Evolutionary conservation across 345 rosid genomes (phyloP).

Genomic region (Toxicodendron radicans): DNA sequence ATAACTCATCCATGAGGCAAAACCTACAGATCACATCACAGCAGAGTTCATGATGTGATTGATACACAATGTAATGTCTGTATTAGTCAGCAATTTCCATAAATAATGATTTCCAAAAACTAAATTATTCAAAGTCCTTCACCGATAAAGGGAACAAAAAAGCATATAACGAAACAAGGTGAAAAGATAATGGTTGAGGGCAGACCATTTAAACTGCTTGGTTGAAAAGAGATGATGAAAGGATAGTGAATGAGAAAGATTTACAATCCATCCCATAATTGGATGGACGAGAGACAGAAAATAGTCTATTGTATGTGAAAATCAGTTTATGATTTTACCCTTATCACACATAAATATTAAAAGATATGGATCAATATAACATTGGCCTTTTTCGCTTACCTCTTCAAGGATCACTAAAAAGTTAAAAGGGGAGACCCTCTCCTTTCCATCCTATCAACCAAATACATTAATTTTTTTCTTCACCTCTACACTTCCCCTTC

Average conservation of each 20-base stretch:
- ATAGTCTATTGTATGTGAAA: too few relatives aligned
- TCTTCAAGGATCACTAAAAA: neutral
- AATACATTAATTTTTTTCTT: neutral
- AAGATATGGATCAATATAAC: neutral
- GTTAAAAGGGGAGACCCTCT: neutral
- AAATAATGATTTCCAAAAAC: too few relatives aligned
- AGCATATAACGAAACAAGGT: neutral
- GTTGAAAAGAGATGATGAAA: neutral
- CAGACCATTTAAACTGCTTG: neutral
- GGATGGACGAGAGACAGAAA: neutral
- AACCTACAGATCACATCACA: neutral
- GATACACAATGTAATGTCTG: neutral
- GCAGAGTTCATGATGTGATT: neutral
- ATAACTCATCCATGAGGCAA: neutral
- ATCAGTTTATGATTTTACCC: too few relatives aligned
- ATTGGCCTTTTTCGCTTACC: neutral
- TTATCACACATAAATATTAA: too few relatives aligned
- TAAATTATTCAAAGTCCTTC: neutral
- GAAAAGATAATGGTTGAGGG: neutral
- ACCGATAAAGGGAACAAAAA: neutral
- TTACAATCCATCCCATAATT: neutral
- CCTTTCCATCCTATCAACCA: neutral
- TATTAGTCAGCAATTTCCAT: neutral
- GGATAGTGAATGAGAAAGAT: neutral
- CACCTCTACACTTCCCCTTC: neutral